Evolutionary conservation across 352 stramenopile genomes (phyloP).

Genomic region (Phytophthora lateralis): DNA sequence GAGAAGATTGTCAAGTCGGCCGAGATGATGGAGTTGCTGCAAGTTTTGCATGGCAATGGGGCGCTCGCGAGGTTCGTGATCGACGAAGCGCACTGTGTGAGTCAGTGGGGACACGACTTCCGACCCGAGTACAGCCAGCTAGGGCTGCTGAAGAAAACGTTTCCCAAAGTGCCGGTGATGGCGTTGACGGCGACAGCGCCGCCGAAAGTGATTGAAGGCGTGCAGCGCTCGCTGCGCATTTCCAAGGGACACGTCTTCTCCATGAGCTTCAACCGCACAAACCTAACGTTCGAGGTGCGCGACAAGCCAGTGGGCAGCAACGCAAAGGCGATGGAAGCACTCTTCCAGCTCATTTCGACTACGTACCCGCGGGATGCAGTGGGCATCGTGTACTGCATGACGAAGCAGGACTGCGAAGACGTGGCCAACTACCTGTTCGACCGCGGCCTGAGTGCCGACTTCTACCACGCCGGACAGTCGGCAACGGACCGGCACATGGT

Average conservation of each 20-base stretch:
- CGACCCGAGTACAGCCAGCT: conserved; percentile 94
- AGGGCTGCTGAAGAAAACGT: conserved; percentile 88
- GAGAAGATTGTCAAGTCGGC: conserved; percentile 91
- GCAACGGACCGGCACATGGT: conserved; percentile 82
- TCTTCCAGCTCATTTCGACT: conserved; percentile 58
- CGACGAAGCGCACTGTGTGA: conserved; percentile 92
- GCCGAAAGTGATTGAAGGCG: conserved; percentile 81
- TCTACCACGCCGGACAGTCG: conserved; percentile 93
- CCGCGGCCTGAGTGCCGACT: conserved; percentile 83
- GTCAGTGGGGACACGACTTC: conserved; percentile 91
- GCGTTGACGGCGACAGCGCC: conserved; percentile 92
- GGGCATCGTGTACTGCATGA: conserved; percentile 96
- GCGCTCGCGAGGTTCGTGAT: conserved; percentile 95
- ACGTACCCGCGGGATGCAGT: conserved; percentile 53
- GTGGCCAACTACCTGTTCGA: conserved; percentile 91
- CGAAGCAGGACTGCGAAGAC: conserved; percentile 92
- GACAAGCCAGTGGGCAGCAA: conserved; percentile 61
- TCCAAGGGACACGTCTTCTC: conserved; percentile 86
- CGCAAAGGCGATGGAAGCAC: conserved; percentile 55
- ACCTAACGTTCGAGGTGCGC: conserved; percentile 92
- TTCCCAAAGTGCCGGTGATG: conserved; percentile 92
- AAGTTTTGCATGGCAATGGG: conserved; percentile 43
- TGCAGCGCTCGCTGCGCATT: conserved; percentile 81
- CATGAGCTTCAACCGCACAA: conserved; percentile 93
- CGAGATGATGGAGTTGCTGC: conserved; percentile 73